These are phyloP conservation scores for Dioscorea alata DNA, from an alignment of 106 monocot species.

Conservation along the genomic window DNA sequence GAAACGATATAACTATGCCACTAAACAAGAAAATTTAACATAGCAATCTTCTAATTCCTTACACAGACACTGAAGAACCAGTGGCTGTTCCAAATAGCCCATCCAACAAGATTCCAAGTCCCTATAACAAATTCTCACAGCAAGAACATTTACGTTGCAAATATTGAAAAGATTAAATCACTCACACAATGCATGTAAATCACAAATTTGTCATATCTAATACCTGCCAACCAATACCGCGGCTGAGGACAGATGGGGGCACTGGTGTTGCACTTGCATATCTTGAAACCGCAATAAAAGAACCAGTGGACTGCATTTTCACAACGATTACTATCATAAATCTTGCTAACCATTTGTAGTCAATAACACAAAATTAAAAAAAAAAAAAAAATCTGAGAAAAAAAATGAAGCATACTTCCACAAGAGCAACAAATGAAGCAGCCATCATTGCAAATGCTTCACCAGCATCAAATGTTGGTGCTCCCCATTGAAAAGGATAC, in stretches of 20 bases:
- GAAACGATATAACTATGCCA: not conserved
- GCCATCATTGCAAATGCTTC: conserved; percentile 99
- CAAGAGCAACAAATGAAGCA: conserved; percentile 91
- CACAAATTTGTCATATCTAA: not conserved
- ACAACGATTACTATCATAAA: too few relatives aligned
- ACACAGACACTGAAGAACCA: conserved; percentile 94
- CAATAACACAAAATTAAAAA: too few relatives aligned
- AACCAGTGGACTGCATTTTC: conserved; percentile 71
- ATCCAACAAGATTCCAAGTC: conserved; percentile 93
- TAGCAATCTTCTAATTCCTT: conserved; percentile 15
- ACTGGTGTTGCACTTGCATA: conserved; percentile 88
- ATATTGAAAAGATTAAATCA: not conserved
- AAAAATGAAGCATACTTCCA: conserved; percentile 43
- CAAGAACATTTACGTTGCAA: not conserved
- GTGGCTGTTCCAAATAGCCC: conserved; percentile 89
- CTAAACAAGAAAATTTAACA: not conserved
- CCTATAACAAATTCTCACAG: conserved; percentile 35
- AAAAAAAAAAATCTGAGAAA: too few relatives aligned
- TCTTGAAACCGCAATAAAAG: conserved; percentile 86
- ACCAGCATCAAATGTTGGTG: conserved; percentile 95
- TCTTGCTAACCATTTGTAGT: too few relatives aligned
- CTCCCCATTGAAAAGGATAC: conserved; percentile 99
- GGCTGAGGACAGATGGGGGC: conserved; percentile 88
- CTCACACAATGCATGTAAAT: too few relatives aligned
- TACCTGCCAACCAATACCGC: conserved; percentile 98